Evolutionary conservation across 345 rosid species (phyloP).

Genomic region (Pistacia integerrima): DNA sequence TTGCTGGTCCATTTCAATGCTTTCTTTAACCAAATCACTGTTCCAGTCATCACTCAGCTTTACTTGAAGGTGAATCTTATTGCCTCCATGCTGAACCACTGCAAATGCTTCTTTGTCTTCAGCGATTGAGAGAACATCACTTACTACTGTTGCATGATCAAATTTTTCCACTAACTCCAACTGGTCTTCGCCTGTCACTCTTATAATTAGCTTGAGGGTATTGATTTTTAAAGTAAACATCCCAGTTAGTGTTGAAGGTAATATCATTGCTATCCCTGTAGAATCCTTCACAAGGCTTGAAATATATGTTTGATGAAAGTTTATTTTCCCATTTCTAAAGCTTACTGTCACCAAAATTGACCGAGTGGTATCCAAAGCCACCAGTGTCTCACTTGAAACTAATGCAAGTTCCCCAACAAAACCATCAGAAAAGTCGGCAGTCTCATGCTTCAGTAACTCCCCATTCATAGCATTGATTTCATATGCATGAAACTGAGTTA

Average conservation of each 20-base stretch:
- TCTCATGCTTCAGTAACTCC: slow-evolving; percentile 65
- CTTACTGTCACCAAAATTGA: slow-evolving; percentile 57
- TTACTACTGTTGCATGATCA: slow-evolving; percentile 59
- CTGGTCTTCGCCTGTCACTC: slow-evolving; percentile 55
- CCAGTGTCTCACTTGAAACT: slow-evolving; percentile 67
- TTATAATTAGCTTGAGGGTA: slow-evolving; percentile 45
- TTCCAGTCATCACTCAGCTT: slow-evolving; percentile 72
- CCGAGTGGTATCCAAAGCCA: slow-evolving; percentile 65
- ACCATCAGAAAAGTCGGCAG: slow-evolving; percentile 63
- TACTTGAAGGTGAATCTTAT: slow-evolving; percentile 67
- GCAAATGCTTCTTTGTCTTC: slow-evolving; percentile 75
- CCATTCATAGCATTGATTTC: slow-evolving; percentile 73
- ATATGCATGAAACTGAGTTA: slow-evolving; percentile 61
- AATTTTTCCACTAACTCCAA: slow-evolving; percentile 70
- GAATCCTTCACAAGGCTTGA: slow-evolving; percentile 56
- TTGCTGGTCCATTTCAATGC: slow-evolving; percentile 60
- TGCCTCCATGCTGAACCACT: slow-evolving; percentile 58
- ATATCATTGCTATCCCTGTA: slow-evolving; percentile 53
- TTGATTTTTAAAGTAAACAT: slow-evolving; percentile 60
- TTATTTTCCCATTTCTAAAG: slow-evolving; percentile 57
- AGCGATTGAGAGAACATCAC: slow-evolving; percentile 71
- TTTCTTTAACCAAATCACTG: slow-evolving; percentile 71
- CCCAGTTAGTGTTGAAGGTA: slow-evolving; percentile 55
- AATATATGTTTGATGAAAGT: slow-evolving; percentile 54
- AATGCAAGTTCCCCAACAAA: slow-evolving; percentile 60